These are phyloP conservation scores for Starmerella sp. DNA, from an alignment of 805 yeast species.

Conservation along the genomic window DNA sequence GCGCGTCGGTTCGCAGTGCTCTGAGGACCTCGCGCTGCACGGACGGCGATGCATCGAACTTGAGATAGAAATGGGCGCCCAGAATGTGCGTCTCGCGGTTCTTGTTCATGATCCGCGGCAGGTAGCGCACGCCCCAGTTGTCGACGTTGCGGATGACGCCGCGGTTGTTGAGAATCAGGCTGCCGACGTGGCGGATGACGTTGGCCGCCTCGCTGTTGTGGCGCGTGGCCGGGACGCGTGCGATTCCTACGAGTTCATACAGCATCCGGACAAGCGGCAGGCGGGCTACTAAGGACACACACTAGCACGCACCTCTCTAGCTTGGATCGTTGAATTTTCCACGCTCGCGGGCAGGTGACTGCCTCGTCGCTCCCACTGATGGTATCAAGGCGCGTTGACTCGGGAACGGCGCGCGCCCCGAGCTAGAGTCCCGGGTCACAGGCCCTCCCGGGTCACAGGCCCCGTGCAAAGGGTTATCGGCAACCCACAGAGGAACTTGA, in stretches of 20 bases:
- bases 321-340: not conserved
- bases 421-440: not conserved
- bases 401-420: not conserved
- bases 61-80: slow-evolving; percentile 77
- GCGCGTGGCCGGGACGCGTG: slow-evolving; percentile 51
- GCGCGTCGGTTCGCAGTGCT: slow-evolving; percentile 75
- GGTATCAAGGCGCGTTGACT: not conserved
- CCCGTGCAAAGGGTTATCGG: not conserved
- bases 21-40: slow-evolving; percentile 79
- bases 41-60: slow-evolving; percentile 74
- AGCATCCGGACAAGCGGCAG: slow-evolving; percentile 41
- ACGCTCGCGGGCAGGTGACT: not conserved
- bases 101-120: slow-evolving; percentile 72
- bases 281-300: not conserved
- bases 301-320: not conserved
- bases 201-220: slow-evolving; percentile 54
- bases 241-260: slow-evolving; percentile 81
- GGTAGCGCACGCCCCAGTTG: slow-evolving; percentile 63
- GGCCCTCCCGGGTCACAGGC: not conserved
- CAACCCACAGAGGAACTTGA: not conserved
- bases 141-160: slow-evolving; percentile 83
- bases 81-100: slow-evolving; percentile 84
- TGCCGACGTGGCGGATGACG: slow-evolving; percentile 61
- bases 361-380: too few species aligned
- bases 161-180: slow-evolving; percentile 71